These are phyloP conservation scores for Protostelium mycophagum DNA, from an alignment of 78 protist species.

Conservation along the genomic window DNA sequence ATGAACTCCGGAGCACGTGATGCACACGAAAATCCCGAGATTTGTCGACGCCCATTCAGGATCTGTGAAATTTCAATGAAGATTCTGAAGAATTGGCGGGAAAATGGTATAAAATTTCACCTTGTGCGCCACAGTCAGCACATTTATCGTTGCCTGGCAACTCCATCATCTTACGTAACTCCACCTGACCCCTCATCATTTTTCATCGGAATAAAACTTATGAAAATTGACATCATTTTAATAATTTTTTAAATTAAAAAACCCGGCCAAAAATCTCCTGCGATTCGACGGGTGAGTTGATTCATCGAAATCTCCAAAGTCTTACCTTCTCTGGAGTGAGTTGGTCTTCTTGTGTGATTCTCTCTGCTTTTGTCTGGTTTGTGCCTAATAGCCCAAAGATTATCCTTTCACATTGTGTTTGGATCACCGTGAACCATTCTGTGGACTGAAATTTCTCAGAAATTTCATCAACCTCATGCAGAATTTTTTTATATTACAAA, in stretches of 20 bases:
- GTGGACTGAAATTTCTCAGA: background rate
- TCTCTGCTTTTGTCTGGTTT: background rate
- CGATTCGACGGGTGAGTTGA: too few species aligned
- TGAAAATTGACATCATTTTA: background rate
- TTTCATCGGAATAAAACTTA: too few species aligned
- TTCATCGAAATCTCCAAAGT: too few species aligned
- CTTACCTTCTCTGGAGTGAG: too few species aligned
- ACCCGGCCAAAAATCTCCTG: too few species aligned
- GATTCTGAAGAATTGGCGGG: background rate
- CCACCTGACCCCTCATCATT: background rate
- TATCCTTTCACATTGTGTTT: background rate
- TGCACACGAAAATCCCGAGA: constrained; percentile 72
- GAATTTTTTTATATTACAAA: too few species aligned
- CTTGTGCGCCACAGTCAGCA: constrained; percentile 9
- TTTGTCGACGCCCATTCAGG: constrained; percentile 77
- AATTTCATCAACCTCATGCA: too few species aligned
- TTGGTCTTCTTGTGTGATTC: background rate
- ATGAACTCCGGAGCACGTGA: constrained; percentile 77
- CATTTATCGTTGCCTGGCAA: constrained; percentile 7
- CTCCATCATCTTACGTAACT: background rate
- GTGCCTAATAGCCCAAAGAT: background rate
- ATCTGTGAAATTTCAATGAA: constrained; percentile 49
- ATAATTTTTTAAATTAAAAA: too few species aligned
- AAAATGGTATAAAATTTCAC: background rate
- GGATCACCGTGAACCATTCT: background rate